Conservation (phyloP, 225 moss, liverwort and hornwort genomes). For the Lunularia cruciata region DNA sequence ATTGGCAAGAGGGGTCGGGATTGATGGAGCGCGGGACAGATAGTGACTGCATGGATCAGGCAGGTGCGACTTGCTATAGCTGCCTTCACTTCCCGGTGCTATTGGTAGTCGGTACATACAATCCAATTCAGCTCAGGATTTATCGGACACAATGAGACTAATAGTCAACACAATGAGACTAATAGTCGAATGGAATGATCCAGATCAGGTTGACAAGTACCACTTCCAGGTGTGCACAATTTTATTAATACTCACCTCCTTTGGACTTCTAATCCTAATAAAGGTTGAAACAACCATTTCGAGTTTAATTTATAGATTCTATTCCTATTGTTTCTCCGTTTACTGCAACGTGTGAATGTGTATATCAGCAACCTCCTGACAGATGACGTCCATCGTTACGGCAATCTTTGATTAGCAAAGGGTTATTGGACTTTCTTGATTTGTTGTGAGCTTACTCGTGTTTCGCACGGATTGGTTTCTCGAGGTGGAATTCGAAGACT, state of each 20-base stretch:
- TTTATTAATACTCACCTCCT: neutral
- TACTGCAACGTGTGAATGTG: neutral
- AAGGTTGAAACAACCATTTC: neutral
- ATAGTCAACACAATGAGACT: constrained; percentile 6
- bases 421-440: too few species aligned
- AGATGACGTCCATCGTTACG: too few species aligned
- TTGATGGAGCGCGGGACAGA: too few species aligned
- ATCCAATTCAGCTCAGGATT: neutral
- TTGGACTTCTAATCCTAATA: neutral
- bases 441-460: too few species aligned
- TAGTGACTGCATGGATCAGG: neutral
- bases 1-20: neutral
- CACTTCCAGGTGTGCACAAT: too few species aligned
- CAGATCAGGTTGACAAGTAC: neutral
- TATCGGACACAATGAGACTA: neutral
- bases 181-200: neutral
- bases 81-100: neutral
- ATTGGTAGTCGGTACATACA: too few species aligned
- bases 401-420: too few species aligned
- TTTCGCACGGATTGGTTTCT: neutral
- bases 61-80: too few species aligned
- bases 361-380: too few species aligned
- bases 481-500: neutral
- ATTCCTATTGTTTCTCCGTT: neutral
- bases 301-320: neutral